Base-by-base conservation (phyloP, 2,329 filamentous ascomycete genomes). In the Apiospora aurea region DNA sequence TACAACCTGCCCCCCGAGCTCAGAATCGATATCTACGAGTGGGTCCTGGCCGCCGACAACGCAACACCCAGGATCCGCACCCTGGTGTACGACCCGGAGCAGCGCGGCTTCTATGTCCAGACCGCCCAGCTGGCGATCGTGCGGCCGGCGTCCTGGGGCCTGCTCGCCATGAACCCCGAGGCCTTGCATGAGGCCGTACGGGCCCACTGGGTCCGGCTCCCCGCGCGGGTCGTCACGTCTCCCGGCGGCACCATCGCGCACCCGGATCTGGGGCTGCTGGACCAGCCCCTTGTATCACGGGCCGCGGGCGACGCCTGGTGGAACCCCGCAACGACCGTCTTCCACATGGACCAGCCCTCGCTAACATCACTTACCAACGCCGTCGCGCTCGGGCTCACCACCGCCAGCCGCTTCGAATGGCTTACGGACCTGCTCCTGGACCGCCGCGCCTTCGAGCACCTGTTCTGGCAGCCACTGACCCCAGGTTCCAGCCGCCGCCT, bases 361-460 rank as follows among this genome's bases (percentile, higher is more conserved):
- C 66, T 68, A 1, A n/a, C 11, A 5, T 2, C 13, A 24, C 66
- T 46, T 2, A 5, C 18, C 14, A 26, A 26, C 41, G 7, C 7
- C n/a, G 18, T 26, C 41, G 41, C 66, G n/a, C 4, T 13, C 21
- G 64, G 64, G 4, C 38, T 24, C 14, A 13, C 24, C 8, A 24
- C 41, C 66, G 24, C 43, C 13, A 41, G 11, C 41, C 24, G 44
- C 41, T 68, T 47, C 26, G 41, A 24, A n/a, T 68, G 66, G 66
- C 24, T 68, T 4, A 68, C 66, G 2, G 44, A 47, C 43, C 24
- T 68, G 11, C 10, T 21, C 14, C 7, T 68, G 14, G 66, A 68
- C n/a, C n/a, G 66, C 14, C 41, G 41, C 41, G 34, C 66, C 24
- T 68, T 68, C 18, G 41, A 68, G 41, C n/a, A 68, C 66, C 10